Percentiles rank a stretch among this genome's conserved stretches.
Evolutionary conservation across 1,284 basidiomycete genomes (phyloP).

Genomic region (Tranzscheliella williamsii): DNA sequence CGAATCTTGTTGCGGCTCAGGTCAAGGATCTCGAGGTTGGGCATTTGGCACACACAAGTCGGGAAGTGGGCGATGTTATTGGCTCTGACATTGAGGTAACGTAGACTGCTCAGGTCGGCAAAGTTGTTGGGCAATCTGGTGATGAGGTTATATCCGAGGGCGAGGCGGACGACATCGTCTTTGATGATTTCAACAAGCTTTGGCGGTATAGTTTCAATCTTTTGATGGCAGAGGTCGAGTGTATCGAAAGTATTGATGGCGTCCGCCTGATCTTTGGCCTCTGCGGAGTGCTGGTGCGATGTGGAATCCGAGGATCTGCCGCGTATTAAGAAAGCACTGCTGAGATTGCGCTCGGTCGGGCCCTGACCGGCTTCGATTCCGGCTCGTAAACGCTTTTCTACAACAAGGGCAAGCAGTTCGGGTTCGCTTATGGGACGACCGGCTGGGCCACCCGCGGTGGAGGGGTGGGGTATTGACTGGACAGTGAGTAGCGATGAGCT

Average conservation of each 20-base stretch:
- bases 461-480: conserved; percentile 8
- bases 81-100: conserved; percentile 90
- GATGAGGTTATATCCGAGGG: conserved; percentile 83
- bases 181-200: conserved; percentile 40
- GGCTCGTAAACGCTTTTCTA: conserved; percentile 23
- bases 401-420: conserved; percentile 37
- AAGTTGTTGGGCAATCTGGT: conserved; percentile 80
- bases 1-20: conserved; percentile 90
- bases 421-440: conserved; percentile 24
- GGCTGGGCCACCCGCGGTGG: background rate
- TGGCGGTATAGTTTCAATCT: conserved; percentile 36
- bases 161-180: conserved; percentile 66
- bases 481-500: conserved; percentile 7
- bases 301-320: too few species aligned
- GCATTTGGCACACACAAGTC: conserved; percentile 71
- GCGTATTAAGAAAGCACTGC: too few species aligned
- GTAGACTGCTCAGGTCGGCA: conserved; percentile 72
- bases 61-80: conserved; percentile 85
- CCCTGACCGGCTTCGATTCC: too few species aligned
- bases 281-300: too few species aligned
- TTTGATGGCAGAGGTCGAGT: conserved; percentile 47
- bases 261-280: too few species aligned
- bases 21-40: conserved; percentile 89
- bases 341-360: too few species aligned
- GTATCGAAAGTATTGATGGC: conserved; percentile 32